Evolutionary conservation across 2,329 filamentous ascomycete species (phyloP).

Genomic region (Fusarium pilosicola): DNA sequence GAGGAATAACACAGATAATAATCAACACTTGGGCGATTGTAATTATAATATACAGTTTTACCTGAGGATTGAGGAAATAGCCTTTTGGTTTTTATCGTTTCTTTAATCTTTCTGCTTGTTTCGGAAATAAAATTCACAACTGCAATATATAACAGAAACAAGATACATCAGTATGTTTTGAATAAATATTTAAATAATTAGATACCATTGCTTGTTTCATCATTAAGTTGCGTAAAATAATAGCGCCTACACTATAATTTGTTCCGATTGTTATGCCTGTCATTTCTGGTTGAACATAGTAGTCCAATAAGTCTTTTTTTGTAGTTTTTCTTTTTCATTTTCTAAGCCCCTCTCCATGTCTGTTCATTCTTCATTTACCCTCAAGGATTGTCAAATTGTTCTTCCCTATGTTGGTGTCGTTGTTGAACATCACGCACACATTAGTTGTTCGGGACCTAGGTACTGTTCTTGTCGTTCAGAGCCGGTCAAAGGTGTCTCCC

Average conservation of each 20-base stretch:
- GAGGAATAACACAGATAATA: too few relatives aligned
- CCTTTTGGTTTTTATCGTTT: not conserved
- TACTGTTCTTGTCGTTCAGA: not conserved
- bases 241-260: not conserved
- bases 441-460: not conserved
- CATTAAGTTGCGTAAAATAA: not conserved
- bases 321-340: too few relatives aligned
- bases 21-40: not conserved
- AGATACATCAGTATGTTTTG: constrained; percentile 5
- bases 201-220: not conserved
- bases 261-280: not conserved
- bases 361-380: not conserved
- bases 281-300: not conserved
- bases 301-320: not conserved
- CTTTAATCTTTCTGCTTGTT: not conserved
- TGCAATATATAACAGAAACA: not conserved
- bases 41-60: not conserved
- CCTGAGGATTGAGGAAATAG: not conserved
- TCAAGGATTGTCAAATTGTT: not conserved
- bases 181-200: not conserved
- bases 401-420: not conserved
- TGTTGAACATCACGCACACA: not conserved
- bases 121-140: not conserved
- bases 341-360: not conserved
- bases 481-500: not conserved